Conservation (phyloP, 331 rosid species). For the Telfairia occidentalis region DNA sequence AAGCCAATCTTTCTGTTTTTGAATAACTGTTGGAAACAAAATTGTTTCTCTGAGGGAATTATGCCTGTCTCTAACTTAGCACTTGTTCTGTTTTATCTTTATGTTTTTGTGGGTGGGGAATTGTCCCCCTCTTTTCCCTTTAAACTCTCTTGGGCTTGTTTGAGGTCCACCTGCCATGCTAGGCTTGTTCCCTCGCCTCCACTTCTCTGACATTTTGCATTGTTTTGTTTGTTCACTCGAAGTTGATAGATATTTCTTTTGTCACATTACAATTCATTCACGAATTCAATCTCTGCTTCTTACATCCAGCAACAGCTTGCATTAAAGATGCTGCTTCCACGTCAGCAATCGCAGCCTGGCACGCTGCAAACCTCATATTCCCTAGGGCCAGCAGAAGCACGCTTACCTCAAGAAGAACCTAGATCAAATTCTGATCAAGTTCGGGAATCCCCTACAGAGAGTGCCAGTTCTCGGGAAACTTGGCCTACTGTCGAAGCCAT, state of each 20-base stretch:
- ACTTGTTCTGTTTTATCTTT: not conserved
- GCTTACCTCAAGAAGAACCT: constrained; percentile 75
- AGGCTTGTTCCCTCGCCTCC: not conserved
- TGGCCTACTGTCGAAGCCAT: constrained; percentile 71
- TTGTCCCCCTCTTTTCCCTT: not conserved
- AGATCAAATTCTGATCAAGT: constrained; percentile 63
- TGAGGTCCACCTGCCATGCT: not conserved
- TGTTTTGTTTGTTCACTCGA: constrained; percentile 35
- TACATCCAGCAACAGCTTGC: constrained; percentile 31
- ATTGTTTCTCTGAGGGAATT: not conserved
- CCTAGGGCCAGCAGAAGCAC: constrained; percentile 67
- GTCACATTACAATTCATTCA: constrained; percentile 36
- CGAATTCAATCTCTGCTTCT: constrained; percentile 48
- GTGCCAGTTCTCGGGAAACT: constrained; percentile 91
- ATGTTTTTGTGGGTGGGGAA: not conserved
- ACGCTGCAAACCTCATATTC: constrained; percentile 70
- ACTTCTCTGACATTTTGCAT: constrained; percentile 26
- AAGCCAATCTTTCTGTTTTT: not conserved
- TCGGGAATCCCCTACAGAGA: constrained; percentile 88
- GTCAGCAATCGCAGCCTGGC: constrained; percentile 69
- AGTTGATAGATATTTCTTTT: constrained; percentile 29
- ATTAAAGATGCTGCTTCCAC: constrained; percentile 74
- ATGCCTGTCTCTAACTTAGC: not conserved
- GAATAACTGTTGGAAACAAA: not conserved
- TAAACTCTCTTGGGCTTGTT: not conserved